Conservation (phyloP, 2,329 filamentous ascomycete genomes). For the Chaetomium sp. region DNA sequence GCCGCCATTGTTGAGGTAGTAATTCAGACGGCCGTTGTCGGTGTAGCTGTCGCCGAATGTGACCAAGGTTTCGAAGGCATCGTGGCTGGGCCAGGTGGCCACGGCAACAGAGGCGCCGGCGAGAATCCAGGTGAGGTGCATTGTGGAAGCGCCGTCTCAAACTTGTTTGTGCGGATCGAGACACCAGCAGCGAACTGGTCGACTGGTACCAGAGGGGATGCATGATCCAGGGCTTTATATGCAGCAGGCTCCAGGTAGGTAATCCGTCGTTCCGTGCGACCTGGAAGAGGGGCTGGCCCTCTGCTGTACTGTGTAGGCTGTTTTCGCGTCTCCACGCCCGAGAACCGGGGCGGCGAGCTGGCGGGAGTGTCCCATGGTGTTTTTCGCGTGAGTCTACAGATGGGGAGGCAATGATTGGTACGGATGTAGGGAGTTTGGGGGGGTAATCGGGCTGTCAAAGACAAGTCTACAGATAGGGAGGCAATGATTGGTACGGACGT, state of each 20-base stretch:
- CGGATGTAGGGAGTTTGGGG: too few relatives aligned
- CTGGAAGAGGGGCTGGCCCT: conserved; percentile 29
- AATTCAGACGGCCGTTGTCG: conserved; percentile 67
- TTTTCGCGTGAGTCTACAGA: too few relatives aligned
- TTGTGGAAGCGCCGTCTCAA: conserved; percentile 16
- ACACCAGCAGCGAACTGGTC: background rate
- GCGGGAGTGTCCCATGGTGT: too few relatives aligned
- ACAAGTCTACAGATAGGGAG: too few relatives aligned
- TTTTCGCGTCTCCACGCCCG: conserved; percentile 30
- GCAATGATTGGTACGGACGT: too few relatives aligned
- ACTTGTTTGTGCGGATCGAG: background rate
- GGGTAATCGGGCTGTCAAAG: too few relatives aligned
- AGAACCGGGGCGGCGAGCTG: too few relatives aligned
- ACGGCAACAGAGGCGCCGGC: conserved; percentile 29
- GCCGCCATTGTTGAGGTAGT: conserved; percentile 62
- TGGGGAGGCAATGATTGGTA: too few relatives aligned
- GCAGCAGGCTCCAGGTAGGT: conserved; percentile 15
- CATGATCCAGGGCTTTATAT: background rate
- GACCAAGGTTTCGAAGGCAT: conserved; percentile 61
- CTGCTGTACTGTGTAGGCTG: conserved; percentile 34
- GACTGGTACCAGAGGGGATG: background rate
- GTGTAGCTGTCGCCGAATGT: conserved; percentile 78
- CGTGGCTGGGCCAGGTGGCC: conserved; percentile 23
- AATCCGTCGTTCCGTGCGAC: conserved; percentile 35
- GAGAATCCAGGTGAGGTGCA: conserved; percentile 32